Percentiles rank a stretch among this genome's conserved stretches.
These are phyloP conservation scores for Arbutus unedo DNA, from an alignment of 148 eudicot genomes.

Conservation along the genomic window DNA sequence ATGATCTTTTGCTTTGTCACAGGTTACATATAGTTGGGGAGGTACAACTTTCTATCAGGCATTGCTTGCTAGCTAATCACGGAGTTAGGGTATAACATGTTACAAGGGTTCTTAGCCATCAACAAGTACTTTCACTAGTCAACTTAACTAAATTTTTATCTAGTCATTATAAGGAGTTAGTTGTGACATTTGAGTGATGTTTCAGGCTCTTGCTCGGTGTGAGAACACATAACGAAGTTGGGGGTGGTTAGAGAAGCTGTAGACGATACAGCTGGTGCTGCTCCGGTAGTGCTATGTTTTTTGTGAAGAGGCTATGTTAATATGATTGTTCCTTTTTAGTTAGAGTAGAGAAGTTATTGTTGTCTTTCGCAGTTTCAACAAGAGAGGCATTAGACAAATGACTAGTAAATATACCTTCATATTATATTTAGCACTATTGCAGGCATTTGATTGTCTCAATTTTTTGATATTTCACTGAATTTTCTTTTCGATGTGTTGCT, in stretches of 20 bases:
- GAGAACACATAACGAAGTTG: slow-evolving; percentile 64
- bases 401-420: too few relatives aligned
- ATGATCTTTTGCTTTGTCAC: slow-evolving; percentile 80
- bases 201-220: slow-evolving; percentile 38
- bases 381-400: too few relatives aligned
- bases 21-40: slow-evolving; percentile 87
- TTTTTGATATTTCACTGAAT: too few relatives aligned
- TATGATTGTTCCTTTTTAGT: too few relatives aligned
- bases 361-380: too few relatives aligned
- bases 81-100: slow-evolving; percentile 66
- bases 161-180: too few relatives aligned
- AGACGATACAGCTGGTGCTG: slow-evolving; percentile 94
- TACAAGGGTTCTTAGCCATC: slow-evolving; percentile 81
- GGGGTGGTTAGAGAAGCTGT: slow-evolving; percentile 78
- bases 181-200: background rate
- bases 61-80: slow-evolving; percentile 76
- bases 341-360: too few relatives aligned
- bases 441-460: too few relatives aligned
- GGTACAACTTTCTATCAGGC: slow-evolving; percentile 67
- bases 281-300: slow-evolving; percentile 9
- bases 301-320: slow-evolving; percentile 40
- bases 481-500: too few relatives aligned
- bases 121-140: slow-evolving; percentile 49
- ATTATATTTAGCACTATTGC: too few relatives aligned
- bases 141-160: background rate